Percentiles rank a stretch among this genome's conserved stretches.
Evolutionary conservation across 148 eudicot genomes (phyloP).

Genomic region (Spergularia bocconei): DNA sequence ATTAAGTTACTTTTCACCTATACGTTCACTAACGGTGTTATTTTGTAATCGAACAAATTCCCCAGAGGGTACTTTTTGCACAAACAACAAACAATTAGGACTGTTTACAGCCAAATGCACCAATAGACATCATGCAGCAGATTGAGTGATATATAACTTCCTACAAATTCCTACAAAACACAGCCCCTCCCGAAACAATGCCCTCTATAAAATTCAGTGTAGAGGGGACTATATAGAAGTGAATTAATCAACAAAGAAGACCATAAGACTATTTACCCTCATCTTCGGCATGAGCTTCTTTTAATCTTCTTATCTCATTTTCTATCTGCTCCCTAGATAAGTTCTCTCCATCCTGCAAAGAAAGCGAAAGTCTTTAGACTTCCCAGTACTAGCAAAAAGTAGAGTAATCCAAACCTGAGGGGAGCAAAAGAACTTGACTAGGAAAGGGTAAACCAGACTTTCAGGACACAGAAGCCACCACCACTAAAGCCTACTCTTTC

Average conservation of each 20-base stretch:
- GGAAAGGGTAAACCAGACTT: background rate
- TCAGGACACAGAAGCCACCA: background rate
- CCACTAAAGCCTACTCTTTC: background rate
- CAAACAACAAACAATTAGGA: no score
- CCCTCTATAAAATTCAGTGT: background rate
- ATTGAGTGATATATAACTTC: no score
- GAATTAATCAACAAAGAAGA: background rate
- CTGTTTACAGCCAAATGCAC: no score
- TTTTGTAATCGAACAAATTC: no score
- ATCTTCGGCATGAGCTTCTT: constrained; percentile 93
- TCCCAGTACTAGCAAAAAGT: background rate
- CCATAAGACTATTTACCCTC: constrained; percentile 54
- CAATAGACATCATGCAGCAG: no score
- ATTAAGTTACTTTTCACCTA: no score
- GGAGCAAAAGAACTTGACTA: background rate
- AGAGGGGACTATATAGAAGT: background rate
- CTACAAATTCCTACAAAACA: no score
- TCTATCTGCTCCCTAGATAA: constrained; percentile 94
- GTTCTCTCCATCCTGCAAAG: constrained; percentile 69
- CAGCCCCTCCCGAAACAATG: no score
- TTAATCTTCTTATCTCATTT: constrained; percentile 78
- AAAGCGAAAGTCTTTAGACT: constrained; percentile 8
- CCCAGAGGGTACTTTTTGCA: no score
- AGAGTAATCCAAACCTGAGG: background rate
- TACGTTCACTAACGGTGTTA: no score